Evolutionary conservation across 768 basidiomycete genomes (phyloP), one percentile per base, ranked within the genome.

Genomic region (Gymnopilus dilepis): DNA sequence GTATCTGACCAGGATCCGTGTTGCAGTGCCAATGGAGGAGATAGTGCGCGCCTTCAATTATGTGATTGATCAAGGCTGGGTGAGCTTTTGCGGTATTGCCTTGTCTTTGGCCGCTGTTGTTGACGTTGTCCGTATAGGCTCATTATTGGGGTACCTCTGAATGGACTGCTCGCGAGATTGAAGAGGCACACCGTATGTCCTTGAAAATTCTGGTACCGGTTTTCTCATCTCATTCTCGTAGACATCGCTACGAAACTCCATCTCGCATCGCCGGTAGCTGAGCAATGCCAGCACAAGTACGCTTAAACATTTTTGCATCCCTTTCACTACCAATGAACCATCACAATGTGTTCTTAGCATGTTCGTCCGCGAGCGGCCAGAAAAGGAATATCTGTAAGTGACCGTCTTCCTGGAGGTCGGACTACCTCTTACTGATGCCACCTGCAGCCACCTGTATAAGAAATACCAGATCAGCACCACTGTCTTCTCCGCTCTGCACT

Each of bases 21-120:
- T 9, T 34, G 5, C n/a, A 81, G 85, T 86, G 7, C 83, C 86
- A 0, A 87, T 87, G 84, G 90, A 92, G 72, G 92, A 94, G 72
- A 79, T 86, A 56, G 91, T 94, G 43, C 84, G 92, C 41, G 90
- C 89, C 0, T 93, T 94, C 80, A 92, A 91, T 77, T 87, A 78
- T 66, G 81, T 92, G 28, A 91, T 94, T 67, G 84, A 89, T 48
- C 77, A 86, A 66, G 90, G 89, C 67, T 88, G 87, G 87, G 86
- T 83, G 63, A 24, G 68, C 19, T 43, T 30, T 61, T 15, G 6
- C 30, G 26, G n/a, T 4, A 30, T 12, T 22, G 24, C 15, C 26
- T 6, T 56, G 30, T 40, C 9, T 26, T 24, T 48, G 38, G 67
- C 69, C 19, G 33, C 17, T 6, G 24, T 51, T 21, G 38, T 51